Evolutionary conservation across 495 filamentous ascomycete species (phyloP).

Genomic region (Penicilliopsis zonata): DNA sequence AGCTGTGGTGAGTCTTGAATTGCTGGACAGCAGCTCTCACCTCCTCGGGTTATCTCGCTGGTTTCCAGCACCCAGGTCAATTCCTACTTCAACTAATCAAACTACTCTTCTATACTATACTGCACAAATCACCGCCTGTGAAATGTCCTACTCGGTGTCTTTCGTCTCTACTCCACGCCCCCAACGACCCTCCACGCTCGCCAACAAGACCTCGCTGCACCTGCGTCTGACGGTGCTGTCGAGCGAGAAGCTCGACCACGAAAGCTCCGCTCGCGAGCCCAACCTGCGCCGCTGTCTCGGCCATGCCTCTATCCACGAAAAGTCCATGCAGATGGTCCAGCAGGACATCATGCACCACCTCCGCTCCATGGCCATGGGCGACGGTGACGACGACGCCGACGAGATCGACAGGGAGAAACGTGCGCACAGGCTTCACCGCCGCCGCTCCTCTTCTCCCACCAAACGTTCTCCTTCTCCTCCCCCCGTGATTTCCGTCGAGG

Average conservation of each 20-base stretch:
- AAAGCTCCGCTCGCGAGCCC: constrained; percentile 7
- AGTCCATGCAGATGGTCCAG: constrained; percentile 10
- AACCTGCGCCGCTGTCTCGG: constrained; percentile 15
- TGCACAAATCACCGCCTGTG: too few species aligned
- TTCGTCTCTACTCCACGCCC: neutral
- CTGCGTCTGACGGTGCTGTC: constrained; percentile 10
- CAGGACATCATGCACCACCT: constrained; percentile 8
- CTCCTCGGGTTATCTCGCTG: too few species aligned
- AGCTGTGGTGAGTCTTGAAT: too few species aligned
- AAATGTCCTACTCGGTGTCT: too few species aligned
- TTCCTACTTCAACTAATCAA: too few species aligned
- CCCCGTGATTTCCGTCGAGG: too few species aligned
- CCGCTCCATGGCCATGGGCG: constrained; percentile 2
- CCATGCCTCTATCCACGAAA: constrained; percentile 10
- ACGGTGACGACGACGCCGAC: neutral
- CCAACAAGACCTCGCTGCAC: constrained; percentile 5
- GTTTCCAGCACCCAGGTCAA: too few species aligned
- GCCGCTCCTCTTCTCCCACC: too few species aligned
- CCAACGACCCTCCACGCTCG: neutral
- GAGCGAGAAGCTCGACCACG: constrained; percentile 8
- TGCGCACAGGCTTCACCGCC: too few species aligned
- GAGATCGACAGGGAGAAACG: neutral
- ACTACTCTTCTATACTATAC: too few species aligned
- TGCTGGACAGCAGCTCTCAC: too few species aligned
- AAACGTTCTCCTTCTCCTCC: too few species aligned